Evolutionary conservation across 805 yeast genomes (phyloP).

Genomic region (Starmera quercuum): DNA sequence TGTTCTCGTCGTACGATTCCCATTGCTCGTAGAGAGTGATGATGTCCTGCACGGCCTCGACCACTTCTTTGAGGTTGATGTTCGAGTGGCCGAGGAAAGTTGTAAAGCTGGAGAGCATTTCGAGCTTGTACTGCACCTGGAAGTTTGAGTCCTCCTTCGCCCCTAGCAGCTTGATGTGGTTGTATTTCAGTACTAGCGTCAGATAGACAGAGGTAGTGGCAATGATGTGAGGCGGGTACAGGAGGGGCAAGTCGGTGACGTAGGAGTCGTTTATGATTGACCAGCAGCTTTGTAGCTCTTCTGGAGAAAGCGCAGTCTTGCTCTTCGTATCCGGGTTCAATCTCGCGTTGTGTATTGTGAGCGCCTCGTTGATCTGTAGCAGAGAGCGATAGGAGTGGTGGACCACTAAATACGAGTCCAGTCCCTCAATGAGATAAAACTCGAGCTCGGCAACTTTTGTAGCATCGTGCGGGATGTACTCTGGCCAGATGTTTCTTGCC

Average conservation of each 20-base stretch:
- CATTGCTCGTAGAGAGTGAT: slow-evolving; percentile 76
- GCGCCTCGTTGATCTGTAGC: slow-evolving; percentile 35
- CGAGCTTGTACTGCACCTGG: slow-evolving; percentile 7
- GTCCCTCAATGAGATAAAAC: slow-evolving; percentile 84
- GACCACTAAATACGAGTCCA: slow-evolving; percentile 62
- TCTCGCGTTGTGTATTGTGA: no score
- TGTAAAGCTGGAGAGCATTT: slow-evolving; percentile 48
- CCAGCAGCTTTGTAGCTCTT: slow-evolving; percentile 84
- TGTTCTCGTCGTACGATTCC: slow-evolving; percentile 71
- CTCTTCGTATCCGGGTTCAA: no score
- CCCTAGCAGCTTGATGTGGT: slow-evolving; percentile 11
- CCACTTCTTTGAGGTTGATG: slow-evolving; percentile 67
- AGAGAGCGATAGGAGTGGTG: slow-evolving; percentile 72
- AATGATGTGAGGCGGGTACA: slow-evolving; percentile 84
- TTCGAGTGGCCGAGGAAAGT: slow-evolving; percentile 68
- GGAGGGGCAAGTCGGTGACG: slow-evolving; percentile 75
- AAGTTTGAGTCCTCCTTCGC: neutral
- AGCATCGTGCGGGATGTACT: slow-evolving; percentile 83
- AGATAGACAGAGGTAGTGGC: slow-evolving; percentile 80
- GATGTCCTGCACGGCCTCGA: slow-evolving; percentile 79
- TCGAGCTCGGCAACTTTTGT: slow-evolving; percentile 93
- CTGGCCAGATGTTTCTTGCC: slow-evolving; percentile 91
- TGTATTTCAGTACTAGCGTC: slow-evolving; percentile 51
- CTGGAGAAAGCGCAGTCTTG: slow-evolving; percentile 45
- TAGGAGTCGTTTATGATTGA: slow-evolving; percentile 83